These are phyloP conservation scores for Tuber borchii DNA, from an alignment of 495 filamentous ascomycete genomes.

Conservation along the genomic window DNA sequence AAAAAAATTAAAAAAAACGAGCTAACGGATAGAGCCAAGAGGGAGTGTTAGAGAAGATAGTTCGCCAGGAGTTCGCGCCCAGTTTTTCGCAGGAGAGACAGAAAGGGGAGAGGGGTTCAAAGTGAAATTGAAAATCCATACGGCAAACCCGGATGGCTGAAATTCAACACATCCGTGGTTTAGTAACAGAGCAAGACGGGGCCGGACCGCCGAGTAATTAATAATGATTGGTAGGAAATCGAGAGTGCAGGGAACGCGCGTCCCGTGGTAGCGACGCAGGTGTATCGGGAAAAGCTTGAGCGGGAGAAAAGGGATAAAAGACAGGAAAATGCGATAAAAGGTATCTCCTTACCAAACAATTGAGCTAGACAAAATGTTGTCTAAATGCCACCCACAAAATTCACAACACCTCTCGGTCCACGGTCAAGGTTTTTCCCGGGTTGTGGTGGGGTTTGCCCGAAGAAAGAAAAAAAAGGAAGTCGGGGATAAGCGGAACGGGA, in stretches of 20 bases:
- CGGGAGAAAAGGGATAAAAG: background rate
- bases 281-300: background rate
- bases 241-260: background rate
- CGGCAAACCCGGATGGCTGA: background rate
- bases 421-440: background rate
- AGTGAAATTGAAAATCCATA: slow-evolving; percentile 1
- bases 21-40: background rate
- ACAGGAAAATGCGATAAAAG: background rate
- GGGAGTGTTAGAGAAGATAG: background rate
- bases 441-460: background rate
- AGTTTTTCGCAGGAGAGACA: background rate
- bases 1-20: background rate
- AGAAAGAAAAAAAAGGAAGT: background rate
- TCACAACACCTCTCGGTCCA: background rate
- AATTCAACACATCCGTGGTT: background rate
- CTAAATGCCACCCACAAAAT: background rate
- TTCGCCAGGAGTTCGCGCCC: background rate
- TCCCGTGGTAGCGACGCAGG: background rate
- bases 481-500: background rate
- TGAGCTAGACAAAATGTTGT: background rate
- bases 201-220: background rate
- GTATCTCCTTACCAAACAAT: background rate
- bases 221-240: background rate
- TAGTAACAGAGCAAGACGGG: background rate
- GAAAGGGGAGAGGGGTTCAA: background rate